Percentiles rank a stretch among this genome's conserved stretches.
These are phyloP conservation scores for Laetiporus sulphureus DNA, from an alignment of 1,284 basidiomycete genomes.

Conservation along the genomic window DNA sequence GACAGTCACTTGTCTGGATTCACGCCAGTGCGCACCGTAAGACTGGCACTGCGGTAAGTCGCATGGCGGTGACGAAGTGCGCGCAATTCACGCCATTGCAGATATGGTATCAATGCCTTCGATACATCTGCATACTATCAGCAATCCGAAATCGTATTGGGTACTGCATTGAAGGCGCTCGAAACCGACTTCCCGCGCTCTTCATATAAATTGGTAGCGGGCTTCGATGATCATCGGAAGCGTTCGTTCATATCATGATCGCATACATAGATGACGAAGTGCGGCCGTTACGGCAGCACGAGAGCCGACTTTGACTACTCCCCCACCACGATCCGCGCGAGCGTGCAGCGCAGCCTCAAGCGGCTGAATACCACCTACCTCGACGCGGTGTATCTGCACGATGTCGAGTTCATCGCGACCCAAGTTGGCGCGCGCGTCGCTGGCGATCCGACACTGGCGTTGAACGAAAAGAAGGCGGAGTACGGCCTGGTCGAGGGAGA, in stretches of 20 bases:
- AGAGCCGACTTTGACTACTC: constrained; percentile 73
- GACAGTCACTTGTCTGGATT: constrained; percentile 54
- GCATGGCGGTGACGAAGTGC: background rate
- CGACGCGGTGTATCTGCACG: constrained; percentile 87
- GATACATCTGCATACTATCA: constrained; percentile 91
- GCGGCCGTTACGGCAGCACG: constrained; percentile 74
- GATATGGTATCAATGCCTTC: constrained; percentile 86
- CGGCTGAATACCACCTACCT: constrained; percentile 79
- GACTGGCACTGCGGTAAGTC: constrained; percentile 71
- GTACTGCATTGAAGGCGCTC: constrained; percentile 63
- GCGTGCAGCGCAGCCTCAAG: constrained; percentile 66
- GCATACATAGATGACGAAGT: constrained; percentile 80
- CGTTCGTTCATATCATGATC: background rate
- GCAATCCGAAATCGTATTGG: constrained; percentile 85
- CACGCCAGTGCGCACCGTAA: constrained; percentile 64
- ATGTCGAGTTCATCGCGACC: constrained; percentile 82
- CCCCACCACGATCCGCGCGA: constrained; percentile 61
- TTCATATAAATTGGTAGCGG: constrained; percentile 65
- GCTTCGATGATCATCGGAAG: background rate
- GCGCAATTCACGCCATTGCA: constrained; percentile 21
- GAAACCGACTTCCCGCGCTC: constrained; percentile 70
- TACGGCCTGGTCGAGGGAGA: constrained; percentile 61
- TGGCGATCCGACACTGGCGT: constrained; percentile 52
- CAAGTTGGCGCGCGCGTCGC: constrained; percentile 40
- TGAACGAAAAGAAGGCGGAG: constrained; percentile 35